phyloP scores from a whole-genome alignment of 75 land plant species.

The Isoetes taiwanensis region DNA sequence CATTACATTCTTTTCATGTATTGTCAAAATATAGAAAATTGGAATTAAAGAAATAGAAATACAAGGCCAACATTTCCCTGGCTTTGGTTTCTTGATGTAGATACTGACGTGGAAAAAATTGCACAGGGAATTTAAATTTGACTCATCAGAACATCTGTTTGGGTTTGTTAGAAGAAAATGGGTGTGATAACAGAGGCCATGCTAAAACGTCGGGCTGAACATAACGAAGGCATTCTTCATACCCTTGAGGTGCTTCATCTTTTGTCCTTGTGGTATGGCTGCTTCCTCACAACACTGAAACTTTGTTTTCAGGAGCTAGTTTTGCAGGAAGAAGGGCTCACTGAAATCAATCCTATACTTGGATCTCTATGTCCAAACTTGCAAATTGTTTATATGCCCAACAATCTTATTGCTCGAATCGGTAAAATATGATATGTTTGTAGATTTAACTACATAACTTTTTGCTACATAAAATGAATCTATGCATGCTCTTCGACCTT shows the following conservation, averaged over 20 bases:
- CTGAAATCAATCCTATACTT: conserved; percentile 14
- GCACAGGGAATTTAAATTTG: no score
- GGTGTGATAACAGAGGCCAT: conserved; percentile 26
- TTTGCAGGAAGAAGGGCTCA: conserved; percentile 27
- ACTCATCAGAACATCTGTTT: no score
- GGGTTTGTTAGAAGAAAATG: no score
- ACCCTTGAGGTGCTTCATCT: conserved; percentile 16
- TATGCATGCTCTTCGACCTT: neutral
- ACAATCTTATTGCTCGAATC: conserved; percentile 26
- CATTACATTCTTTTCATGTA: no score
- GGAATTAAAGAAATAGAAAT: no score
- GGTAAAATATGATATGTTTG: conserved; percentile 12
- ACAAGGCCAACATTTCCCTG: no score
- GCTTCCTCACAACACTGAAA: neutral
- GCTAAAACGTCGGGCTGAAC: conserved; percentile 30
- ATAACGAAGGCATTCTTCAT: conserved; percentile 27
- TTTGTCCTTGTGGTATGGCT: neutral
- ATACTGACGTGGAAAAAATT: no score
- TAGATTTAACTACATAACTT: no score
- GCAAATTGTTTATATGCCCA: conserved; percentile 26
- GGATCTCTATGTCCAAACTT: conserved; percentile 22
- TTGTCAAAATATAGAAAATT: no score
- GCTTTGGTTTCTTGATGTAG: no score
- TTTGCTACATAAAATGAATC: neutral
- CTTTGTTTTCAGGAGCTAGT: conserved; percentile 22